Evolutionary conservation across 176 grass and related monocot genomes (phyloP), one percentile per base, ranked within the genome.

Genomic region (Carex kokanica): DNA sequence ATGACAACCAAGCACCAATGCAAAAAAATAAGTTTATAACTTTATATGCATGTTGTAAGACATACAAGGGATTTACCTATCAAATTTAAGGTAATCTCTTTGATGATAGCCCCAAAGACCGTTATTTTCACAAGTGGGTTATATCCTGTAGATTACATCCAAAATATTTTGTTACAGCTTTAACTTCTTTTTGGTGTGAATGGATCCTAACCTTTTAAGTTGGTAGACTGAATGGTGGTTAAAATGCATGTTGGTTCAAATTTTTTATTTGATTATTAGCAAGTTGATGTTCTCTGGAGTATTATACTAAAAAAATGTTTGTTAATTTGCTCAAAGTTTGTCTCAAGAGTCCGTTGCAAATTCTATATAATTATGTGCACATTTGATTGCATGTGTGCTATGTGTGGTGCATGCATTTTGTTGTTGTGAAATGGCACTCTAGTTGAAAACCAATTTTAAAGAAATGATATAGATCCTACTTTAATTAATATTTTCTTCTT

Each of bases 401-500:
- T 61, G 59, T 61, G 20, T 21, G 20, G n/a, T 23, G 59, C n/a
- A 23, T 59, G 5, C 18, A 2, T 8, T 59, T 59, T 59, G 5
- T 59, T 59, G 16, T 59, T 59, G 16, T 17, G 55, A 59, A 16
- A 36, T 8, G 5, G n/a, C 8, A n/a, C 23, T 32, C 11, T 65
- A 40, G 18, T 70, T 70, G 31, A 70, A 70, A 43, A 9, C 16
- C 8, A 21, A 61, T 40, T 70, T 70, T 16, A 66, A 32, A 16
- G 25, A 31, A 66, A 31, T 34, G 29, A 40, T 71, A 41, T 71
- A 4, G 32, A 71, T n/a, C 54, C 0, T 58, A 71, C 84, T 89
- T 83, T 13, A 27, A 0, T 81, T 88, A 24, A 74, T 9, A 61
- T 68, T 61, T 74, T 69, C 62, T 69, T 60, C 25, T 20, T 87